Conservation (phyloP, 345 rosid genomes). For the Euclidium syriacum region DNA sequence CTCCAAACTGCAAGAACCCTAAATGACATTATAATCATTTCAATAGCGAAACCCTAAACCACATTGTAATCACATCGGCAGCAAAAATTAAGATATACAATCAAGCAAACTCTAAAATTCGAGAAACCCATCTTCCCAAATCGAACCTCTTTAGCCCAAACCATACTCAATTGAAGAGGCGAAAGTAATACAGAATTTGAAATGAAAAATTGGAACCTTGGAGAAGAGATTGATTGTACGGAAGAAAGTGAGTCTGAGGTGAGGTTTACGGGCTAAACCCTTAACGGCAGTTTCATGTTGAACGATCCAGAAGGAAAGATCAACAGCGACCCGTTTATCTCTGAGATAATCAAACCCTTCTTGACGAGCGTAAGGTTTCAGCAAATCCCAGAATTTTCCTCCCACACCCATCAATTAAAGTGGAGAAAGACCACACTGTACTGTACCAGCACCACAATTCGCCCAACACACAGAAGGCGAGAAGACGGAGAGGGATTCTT, state of each 20-base stretch:
- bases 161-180: neutral
- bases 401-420: constrained; percentile 60
- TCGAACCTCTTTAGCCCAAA: neutral
- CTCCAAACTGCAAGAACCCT: constrained; percentile 67
- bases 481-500: neutral
- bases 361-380: constrained; percentile 52
- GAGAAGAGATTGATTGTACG: constrained; percentile 84
- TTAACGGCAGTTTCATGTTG: constrained; percentile 81
- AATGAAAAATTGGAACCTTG: constrained; percentile 42
- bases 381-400: constrained; percentile 86
- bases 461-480: neutral
- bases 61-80: no score
- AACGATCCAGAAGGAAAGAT: constrained; percentile 82
- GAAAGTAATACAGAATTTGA: neutral
- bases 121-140: neutral
- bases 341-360: constrained; percentile 66
- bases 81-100: neutral
- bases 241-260: constrained; percentile 80
- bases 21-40: neutral
- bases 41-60: neutral
- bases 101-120: neutral
- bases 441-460: neutral
- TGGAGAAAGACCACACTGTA: neutral
- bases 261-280: constrained; percentile 43
- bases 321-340: constrained; percentile 73